A percentile compares a stretch with the other conserved stretches of the same genome.
These are phyloP conservation scores for Aspergillus olivimuriae DNA, from an alignment of 495 filamentous ascomycete genomes.

Conservation along the genomic window DNA sequence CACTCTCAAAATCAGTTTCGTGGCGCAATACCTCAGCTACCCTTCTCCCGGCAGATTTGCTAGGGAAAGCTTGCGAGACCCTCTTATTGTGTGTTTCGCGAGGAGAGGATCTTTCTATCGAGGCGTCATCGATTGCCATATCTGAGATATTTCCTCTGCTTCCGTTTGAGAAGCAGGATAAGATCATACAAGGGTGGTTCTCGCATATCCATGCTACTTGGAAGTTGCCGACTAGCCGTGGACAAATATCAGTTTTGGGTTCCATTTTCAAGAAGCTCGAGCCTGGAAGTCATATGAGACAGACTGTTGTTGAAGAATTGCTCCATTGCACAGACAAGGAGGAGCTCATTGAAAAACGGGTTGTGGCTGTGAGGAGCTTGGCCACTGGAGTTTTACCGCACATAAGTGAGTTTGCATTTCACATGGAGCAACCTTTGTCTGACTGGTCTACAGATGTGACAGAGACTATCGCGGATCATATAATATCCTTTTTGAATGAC, in stretches of 20 bases:
- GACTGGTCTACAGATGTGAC: conserved; percentile 18
- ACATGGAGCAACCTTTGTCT: conserved; percentile 4
- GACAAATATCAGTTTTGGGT: conserved; percentile 39
- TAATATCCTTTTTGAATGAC: conserved; percentile 62
- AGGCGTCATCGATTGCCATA: conserved; percentile 40
- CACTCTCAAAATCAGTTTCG: too few species aligned
- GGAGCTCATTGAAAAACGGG: conserved; percentile 51
- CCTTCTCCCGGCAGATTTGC: conserved; percentile 5
- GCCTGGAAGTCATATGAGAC: conserved; percentile 13
- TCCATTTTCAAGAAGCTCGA: conserved; percentile 31
- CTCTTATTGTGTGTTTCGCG: conserved; percentile 39
- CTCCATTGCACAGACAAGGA: conserved; percentile 33
- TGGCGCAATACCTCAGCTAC: conserved; percentile 8
- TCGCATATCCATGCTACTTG: conserved; percentile 30
- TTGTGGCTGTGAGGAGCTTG: conserved; percentile 55
- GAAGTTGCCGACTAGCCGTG: conserved; percentile 35
- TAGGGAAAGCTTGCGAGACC: conserved; percentile 35
- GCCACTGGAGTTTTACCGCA: conserved; percentile 40
- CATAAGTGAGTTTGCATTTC: conserved; percentile 24
- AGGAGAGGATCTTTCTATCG: conserved; percentile 41
- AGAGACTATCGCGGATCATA: conserved; percentile 21
- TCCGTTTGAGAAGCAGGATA: conserved; percentile 22
- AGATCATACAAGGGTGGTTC: conserved; percentile 32
- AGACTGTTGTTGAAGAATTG: conserved; percentile 26
- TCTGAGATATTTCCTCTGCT: conserved; percentile 37